Evolutionary conservation across 768 basidiomycete genomes (phyloP).

Genomic region (Termitomyces sp.): DNA sequence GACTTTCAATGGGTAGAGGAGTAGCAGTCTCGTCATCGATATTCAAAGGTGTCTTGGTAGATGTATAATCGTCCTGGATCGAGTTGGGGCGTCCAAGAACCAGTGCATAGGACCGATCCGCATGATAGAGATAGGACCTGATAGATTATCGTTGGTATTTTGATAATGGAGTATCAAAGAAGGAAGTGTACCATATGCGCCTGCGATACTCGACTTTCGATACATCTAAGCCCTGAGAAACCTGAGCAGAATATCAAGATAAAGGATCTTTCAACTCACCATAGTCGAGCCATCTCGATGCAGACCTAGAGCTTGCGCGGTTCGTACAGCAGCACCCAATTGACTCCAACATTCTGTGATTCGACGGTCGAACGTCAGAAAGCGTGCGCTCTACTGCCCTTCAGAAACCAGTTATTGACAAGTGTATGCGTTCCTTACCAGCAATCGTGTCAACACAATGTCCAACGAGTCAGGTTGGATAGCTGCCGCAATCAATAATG

Average conservation of each 20-base stretch:
- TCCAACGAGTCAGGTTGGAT: constrained; percentile 92
- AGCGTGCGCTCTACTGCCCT: constrained; percentile 44
- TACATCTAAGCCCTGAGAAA: constrained; percentile 61
- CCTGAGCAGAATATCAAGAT: background rate
- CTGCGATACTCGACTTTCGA: constrained; percentile 84
- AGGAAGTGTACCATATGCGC: constrained; percentile 68
- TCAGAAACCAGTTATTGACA: constrained; percentile 40
- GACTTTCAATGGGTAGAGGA: constrained; percentile 42
- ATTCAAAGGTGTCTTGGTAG: constrained; percentile 73
- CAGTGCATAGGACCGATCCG: constrained; percentile 88
- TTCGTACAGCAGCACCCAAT: constrained; percentile 87
- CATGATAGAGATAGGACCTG: constrained; percentile 90
- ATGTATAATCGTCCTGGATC: constrained; percentile 87
- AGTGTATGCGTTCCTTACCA: constrained; percentile 52
- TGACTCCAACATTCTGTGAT: constrained; percentile 98
- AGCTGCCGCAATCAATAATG: constrained; percentile 86
- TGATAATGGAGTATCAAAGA: background rate
- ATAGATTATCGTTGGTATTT: background rate
- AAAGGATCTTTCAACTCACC: constrained; percentile 39
- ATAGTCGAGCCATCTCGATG: constrained; percentile 86
- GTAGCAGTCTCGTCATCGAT: constrained; percentile 57
- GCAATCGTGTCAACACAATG: constrained; percentile 85
- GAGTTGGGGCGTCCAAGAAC: constrained; percentile 88
- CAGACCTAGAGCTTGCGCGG: constrained; percentile 89
- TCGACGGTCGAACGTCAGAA: constrained; percentile 70